Evolutionary conservation across 345 rosid genomes (phyloP).

Genomic region (Murraya koenigii): DNA sequence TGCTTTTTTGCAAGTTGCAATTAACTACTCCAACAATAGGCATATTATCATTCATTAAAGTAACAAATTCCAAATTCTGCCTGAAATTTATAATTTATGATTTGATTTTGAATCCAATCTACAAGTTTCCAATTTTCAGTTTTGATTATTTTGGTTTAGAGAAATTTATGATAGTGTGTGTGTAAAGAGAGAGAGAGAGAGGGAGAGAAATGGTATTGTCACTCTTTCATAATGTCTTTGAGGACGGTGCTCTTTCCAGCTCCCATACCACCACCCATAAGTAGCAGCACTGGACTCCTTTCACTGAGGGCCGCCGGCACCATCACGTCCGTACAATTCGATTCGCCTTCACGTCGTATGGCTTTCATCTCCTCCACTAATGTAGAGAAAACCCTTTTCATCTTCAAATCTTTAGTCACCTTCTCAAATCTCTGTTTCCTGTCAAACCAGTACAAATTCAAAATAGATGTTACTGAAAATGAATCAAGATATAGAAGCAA

Average conservation of each 20-base stretch:
- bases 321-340: slow-evolving; percentile 68
- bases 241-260: slow-evolving; percentile 98
- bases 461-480: background rate
- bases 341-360: slow-evolving; percentile 42
- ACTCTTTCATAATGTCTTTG: slow-evolving; percentile 79
- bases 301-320: slow-evolving; percentile 67
- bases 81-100: too few relatives aligned
- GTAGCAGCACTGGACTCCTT: slow-evolving; percentile 84
- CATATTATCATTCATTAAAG: too few relatives aligned
- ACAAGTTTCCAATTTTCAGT: too few relatives aligned
- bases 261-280: slow-evolving; percentile 99
- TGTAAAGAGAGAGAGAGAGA: too few relatives aligned
- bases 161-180: too few relatives aligned
- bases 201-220: background rate
- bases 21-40: too few relatives aligned
- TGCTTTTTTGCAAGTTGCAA: too few relatives aligned
- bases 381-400: slow-evolving; percentile 66
- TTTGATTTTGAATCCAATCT: too few relatives aligned
- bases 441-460: background rate
- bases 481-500: too few relatives aligned
- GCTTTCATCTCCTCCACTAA: slow-evolving; percentile 84
- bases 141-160: too few relatives aligned
- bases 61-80: too few relatives aligned
- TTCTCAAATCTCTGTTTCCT: slow-evolving; percentile 83
- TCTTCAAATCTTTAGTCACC: slow-evolving; percentile 65